A percentile compares a stretch with the other conserved stretches of the same genome.
phyloP scores from a whole-genome alignment of 345 rosid genomes.

The Lepidium sativum region DNA sequence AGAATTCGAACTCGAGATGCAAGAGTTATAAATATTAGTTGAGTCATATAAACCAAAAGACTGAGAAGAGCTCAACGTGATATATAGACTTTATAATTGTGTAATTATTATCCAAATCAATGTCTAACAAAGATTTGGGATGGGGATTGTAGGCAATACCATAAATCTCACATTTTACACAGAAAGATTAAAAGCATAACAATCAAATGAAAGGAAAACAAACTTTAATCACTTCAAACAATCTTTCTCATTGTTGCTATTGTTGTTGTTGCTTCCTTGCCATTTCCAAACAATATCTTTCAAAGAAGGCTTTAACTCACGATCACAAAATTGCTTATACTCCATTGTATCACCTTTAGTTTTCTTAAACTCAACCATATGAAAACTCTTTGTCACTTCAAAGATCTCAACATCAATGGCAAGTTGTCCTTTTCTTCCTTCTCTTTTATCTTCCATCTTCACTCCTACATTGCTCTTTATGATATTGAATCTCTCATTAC shows the following conservation, averaged over 20 bases:
- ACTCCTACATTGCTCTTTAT: constrained; percentile 48
- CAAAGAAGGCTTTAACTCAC: constrained; percentile 62
- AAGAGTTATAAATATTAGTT: too few relatives aligned
- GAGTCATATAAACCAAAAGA: too few relatives aligned
- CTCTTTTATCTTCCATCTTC: constrained; percentile 47
- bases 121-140: background rate
- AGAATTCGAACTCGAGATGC: too few relatives aligned
- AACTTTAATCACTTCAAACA: background rate
- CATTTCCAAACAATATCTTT: constrained; percentile 90
- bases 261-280: constrained; percentile 40
- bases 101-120: background rate
- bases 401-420: constrained; percentile 65
- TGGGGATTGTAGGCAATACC: background rate
- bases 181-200: background rate
- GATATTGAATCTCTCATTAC: constrained; percentile 40
- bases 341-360: constrained; percentile 71
- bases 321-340: constrained; percentile 52
- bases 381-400: constrained; percentile 64
- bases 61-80: too few relatives aligned
- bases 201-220: background rate
- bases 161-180: background rate
- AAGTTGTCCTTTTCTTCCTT: constrained; percentile 83
- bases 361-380: constrained; percentile 73
- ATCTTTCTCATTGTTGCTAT: background rate
- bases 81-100: background rate